phyloP scores from a whole-genome alignment of 2,329 filamentous ascomycete species.

The Gnomoniopsis sp. region DNA sequence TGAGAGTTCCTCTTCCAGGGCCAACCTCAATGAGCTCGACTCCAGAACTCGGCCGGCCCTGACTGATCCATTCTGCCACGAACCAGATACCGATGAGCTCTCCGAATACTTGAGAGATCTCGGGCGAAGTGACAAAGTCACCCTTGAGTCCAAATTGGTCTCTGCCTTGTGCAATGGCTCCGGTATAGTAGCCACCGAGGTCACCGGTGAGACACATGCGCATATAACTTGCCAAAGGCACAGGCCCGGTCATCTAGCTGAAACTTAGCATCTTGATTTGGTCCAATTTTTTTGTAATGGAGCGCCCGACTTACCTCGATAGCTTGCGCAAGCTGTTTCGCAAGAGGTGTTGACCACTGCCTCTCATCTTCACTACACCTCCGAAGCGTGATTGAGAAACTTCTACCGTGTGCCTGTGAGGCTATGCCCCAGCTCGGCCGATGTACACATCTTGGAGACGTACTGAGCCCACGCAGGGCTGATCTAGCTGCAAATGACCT shows the following conservation, averaged over 20 bases:
- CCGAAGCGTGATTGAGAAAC: constrained; percentile 5
- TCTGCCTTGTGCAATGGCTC: constrained; percentile 60
- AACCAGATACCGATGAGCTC: constrained; percentile 94
- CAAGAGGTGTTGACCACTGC: constrained; percentile 89
- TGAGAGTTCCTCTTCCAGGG: constrained; percentile 88
- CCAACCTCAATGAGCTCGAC: constrained; percentile 93
- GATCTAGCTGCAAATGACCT: constrained; percentile 8
- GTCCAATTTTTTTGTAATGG: not conserved
- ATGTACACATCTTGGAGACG: not conserved
- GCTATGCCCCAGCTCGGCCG: constrained; percentile 5
- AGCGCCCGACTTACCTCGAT: constrained; percentile 62
- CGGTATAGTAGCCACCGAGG: constrained; percentile 89
- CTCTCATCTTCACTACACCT: constrained; percentile 39
- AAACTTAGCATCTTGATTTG: not conserved
- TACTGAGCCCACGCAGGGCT: constrained; percentile 10
- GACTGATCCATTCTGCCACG: constrained; percentile 92
- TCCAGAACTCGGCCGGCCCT: constrained; percentile 69
- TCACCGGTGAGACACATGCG: constrained; percentile 95
- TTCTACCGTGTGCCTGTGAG: constrained; percentile 6
- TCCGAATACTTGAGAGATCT: constrained; percentile 96
- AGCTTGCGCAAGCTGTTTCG: constrained; percentile 80
- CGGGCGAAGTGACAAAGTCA: constrained; percentile 94
- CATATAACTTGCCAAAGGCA: constrained; percentile 94
- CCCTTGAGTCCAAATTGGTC: constrained; percentile 92
- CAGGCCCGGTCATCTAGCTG: constrained; percentile 69